Conservation (phyloP, 2,329 filamentous ascomycete genomes). For the Pseudocercospora cruenta region DNA sequence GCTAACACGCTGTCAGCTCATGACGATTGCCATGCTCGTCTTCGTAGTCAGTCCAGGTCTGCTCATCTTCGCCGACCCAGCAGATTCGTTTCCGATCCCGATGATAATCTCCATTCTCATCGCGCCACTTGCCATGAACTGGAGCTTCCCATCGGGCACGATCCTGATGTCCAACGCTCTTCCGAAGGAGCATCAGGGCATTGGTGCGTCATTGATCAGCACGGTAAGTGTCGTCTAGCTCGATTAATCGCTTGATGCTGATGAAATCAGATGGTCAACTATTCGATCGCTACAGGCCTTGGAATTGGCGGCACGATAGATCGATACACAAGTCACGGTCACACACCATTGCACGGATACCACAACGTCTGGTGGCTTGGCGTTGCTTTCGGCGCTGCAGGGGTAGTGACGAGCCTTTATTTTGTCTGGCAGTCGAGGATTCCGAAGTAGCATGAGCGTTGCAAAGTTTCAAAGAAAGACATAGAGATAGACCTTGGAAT, state of each 20-base stretch:
- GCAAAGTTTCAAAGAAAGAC: background rate
- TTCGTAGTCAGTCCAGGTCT: constrained; percentile 41
- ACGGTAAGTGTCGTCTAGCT: constrained; percentile 3
- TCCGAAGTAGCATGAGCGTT: background rate
- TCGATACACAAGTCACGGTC: constrained; percentile 20
- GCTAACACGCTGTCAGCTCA: constrained; percentile 31
- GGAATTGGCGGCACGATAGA: constrained; percentile 32
- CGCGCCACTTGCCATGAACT: constrained; percentile 43
- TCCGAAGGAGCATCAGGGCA: constrained; percentile 35
- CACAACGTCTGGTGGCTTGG: constrained; percentile 33
- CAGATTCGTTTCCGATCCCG: constrained; percentile 42
- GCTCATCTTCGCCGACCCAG: constrained; percentile 35
- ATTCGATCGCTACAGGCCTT: constrained; percentile 31
- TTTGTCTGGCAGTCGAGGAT: constrained; percentile 19
- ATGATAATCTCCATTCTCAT: constrained; percentile 42
- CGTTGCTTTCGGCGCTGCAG: constrained; percentile 30
- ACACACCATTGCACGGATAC: constrained; percentile 24
- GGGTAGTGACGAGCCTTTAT: constrained; percentile 27
- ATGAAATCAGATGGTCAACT: constrained; percentile 35
- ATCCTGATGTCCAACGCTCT: constrained; percentile 37
- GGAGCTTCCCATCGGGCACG: constrained; percentile 36
- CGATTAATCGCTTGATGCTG: background rate
- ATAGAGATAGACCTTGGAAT: background rate
- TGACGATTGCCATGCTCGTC: constrained; percentile 36
- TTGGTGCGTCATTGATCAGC: constrained; percentile 32